Conservation (phyloP, 2,329 filamentous ascomycete species). For the Daldinia sp. region DNA sequence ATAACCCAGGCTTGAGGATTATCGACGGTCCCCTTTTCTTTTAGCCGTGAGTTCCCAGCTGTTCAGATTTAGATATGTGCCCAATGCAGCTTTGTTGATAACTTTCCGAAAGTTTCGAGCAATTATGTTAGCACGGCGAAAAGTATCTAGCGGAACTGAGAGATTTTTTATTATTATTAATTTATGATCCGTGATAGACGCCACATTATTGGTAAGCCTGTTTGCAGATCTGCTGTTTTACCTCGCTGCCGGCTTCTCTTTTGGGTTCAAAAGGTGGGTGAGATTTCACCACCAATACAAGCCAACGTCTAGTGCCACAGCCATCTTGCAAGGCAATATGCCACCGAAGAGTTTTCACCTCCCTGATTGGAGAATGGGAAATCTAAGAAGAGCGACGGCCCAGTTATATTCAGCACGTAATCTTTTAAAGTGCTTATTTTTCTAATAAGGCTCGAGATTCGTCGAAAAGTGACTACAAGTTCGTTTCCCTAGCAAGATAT, state of each 20-base stretch:
- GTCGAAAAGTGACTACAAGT: background rate
- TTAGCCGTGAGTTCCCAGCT: background rate
- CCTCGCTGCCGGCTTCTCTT: constrained; percentile 2
- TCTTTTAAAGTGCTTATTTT: background rate
- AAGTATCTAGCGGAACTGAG: background rate
- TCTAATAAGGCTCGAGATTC: background rate
- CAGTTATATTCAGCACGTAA: background rate
- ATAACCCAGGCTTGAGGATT: background rate
- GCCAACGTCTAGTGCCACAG: background rate
- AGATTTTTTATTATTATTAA: background rate
- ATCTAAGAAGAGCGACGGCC: background rate
- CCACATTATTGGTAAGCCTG: background rate
- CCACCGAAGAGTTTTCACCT: background rate
- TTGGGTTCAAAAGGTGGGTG: background rate
- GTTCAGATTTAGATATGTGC: background rate
- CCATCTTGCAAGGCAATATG: background rate
- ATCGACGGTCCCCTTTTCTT: background rate
- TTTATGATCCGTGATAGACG: background rate
- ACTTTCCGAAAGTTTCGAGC: background rate
- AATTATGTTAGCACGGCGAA: background rate
- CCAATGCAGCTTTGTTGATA: background rate
- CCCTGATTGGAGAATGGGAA: background rate
- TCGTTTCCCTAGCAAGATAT: background rate
- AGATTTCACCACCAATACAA: background rate
- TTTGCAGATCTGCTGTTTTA: background rate